Base-by-base conservation (phyloP, 345 rosid species). In the Populus tremula region DNA sequence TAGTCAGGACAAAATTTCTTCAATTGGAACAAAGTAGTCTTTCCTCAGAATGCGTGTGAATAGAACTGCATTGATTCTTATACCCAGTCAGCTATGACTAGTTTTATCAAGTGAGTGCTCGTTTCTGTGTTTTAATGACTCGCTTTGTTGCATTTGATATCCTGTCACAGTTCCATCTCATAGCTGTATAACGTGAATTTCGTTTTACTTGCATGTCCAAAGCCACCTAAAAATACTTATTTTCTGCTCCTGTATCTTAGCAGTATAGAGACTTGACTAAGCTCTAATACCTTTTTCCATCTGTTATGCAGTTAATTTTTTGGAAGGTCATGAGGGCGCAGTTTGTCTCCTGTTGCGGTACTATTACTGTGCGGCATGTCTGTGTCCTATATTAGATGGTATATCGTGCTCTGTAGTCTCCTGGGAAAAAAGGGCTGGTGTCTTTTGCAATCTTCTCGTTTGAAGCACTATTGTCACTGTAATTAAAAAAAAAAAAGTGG, bases 1-100 rank as follows among this genome's bases (percentile, higher is more conserved):
- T 47, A 61, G 83, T 76, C 82, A 81, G 81, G 91, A 86, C 56
- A 81, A 80, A 2, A 31, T 82, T 71, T 77, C 78, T 13, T 73
- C 86, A 27, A 73, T 82, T 74, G 84, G 73, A 73, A 74, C 82
- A 33, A 83, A 86, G 78, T 85, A 82, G 73, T 75, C 50, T 65
- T 76, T 71, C 27, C 33, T 36, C 27, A 38, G 74, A 61, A 31
- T 29, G 64, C 74, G 16, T 74, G 68, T 70, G 84, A 83, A 74
- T 67, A 73, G 43, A 67, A 59, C 63, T 78, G 61, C 70, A 31
- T 73, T 68, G 71, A 69, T 74, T 38, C 62, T 72, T 27, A 31
- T 39, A 43, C 79, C 45, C 36, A 14, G 36, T 45, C 62, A n/a
- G 33, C 43, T 41, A 18, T 75, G 38, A 16, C 74, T 41, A 72